Conservation (phyloP, 345 rosid genomes). For the Viola odorata region DNA sequence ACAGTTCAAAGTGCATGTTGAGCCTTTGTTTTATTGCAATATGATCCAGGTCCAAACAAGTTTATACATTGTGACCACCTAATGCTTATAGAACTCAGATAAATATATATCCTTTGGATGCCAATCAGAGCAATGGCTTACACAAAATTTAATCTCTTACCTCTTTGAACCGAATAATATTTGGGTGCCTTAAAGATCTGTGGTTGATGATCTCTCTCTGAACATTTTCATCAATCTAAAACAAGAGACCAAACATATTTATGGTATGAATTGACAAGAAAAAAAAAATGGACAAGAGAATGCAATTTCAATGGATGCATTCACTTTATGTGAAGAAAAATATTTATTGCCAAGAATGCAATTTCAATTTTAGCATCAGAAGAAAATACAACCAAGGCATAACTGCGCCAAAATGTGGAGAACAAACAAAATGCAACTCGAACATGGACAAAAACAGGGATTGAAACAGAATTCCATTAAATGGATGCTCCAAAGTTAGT, state of each 20-base stretch:
- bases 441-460: too few species aligned
- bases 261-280: not conserved
- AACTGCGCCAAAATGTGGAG: too few species aligned
- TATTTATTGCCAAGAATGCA: not conserved
- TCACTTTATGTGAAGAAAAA: too few species aligned
- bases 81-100: not conserved
- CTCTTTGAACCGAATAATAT: constrained; percentile 91
- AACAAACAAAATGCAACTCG: too few species aligned
- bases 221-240: constrained; percentile 94
- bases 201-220: constrained; percentile 93
- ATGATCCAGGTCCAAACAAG: not conserved
- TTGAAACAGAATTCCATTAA: too few species aligned
- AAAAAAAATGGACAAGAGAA: too few species aligned
- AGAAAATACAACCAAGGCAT: too few species aligned
- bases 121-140: not conserved
- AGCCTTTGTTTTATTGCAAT: not conserved
- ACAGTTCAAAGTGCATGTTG: not conserved
- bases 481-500: too few species aligned
- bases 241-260: constrained; percentile 5
- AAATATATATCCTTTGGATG: not conserved
- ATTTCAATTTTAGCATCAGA: too few species aligned
- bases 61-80: not conserved
- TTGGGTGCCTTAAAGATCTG: constrained; percentile 83
- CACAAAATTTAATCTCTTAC: constrained; percentile 24
- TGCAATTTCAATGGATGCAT: too few species aligned